A percentile compares a stretch with the other conserved stretches of the same genome.
These are phyloP conservation scores for Babesia ovis DNA, from an alignment of 169 alveolate genomes.

Conservation along the genomic window DNA sequence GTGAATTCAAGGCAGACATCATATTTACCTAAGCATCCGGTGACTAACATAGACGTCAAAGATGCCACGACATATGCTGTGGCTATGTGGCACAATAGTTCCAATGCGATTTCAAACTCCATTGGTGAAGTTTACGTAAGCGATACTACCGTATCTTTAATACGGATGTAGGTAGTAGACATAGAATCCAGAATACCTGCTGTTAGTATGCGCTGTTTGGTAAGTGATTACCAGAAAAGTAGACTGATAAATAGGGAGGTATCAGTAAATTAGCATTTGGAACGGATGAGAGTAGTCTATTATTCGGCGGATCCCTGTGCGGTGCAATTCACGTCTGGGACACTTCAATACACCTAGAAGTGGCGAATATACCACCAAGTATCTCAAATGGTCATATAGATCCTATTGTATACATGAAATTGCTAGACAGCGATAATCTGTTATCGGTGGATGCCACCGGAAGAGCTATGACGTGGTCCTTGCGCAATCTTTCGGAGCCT, in stretches of 20 bases:
- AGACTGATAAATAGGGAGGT: constrained; percentile 11
- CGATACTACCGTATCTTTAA: background rate
- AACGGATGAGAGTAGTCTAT: background rate
- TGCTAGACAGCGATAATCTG: constrained; percentile 7
- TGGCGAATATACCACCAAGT: background rate
- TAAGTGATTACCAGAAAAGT: background rate
- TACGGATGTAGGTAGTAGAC: background rate
- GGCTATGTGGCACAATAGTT: constrained; percentile 7
- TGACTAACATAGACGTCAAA: background rate
- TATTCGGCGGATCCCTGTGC: constrained; percentile 15
- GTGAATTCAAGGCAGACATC: background rate
- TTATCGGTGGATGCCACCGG: constrained; percentile 15
- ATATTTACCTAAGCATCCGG: constrained; percentile 13
- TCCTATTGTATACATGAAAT: constrained; percentile 8
- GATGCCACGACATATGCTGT: constrained; percentile 1
- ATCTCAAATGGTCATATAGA: constrained; percentile 7
- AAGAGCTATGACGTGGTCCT: constrained; percentile 16
- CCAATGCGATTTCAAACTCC: background rate
- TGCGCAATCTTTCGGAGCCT: constrained; percentile 22
- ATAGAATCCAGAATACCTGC: constrained; percentile 1
- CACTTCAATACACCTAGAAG: background rate
- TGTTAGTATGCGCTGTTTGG: constrained; percentile 9
- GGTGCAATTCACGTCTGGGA: constrained; percentile 23
- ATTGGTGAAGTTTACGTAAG: constrained; percentile 13
- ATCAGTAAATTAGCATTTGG: background rate